These are phyloP conservation scores for Chaetothyriales sp. DNA, from an alignment of 2,329 filamentous ascomycete species.

Conservation along the genomic window DNA sequence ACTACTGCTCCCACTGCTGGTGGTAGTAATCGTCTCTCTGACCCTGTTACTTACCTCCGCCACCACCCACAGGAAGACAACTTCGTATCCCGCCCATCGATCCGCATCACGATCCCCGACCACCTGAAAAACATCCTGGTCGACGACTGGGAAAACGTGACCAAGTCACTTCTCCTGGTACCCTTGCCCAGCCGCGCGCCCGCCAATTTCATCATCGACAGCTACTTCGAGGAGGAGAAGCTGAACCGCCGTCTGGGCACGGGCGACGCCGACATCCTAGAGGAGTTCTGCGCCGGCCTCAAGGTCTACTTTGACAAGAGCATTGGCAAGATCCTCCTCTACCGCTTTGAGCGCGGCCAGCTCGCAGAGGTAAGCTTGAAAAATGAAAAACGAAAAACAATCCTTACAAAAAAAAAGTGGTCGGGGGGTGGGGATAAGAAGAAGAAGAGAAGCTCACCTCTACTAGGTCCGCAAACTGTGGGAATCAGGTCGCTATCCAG, in stretches of 20 bases:
- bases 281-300: constrained; percentile 74
- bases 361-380: constrained; percentile 43
- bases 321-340: constrained; percentile 75
- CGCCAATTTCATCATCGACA: constrained; percentile 61
- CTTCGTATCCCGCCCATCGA: constrained; percentile 69
- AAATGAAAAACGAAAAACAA: too few relatives aligned
- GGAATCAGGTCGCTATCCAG: constrained; percentile 44
- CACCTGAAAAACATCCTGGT: constrained; percentile 82
- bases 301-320: constrained; percentile 90
- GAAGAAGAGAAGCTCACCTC: too few relatives aligned
- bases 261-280: constrained; percentile 67
- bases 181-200: constrained; percentile 64
- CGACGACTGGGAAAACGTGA: constrained; percentile 98
- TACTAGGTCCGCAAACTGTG: constrained; percentile 54
- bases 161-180: constrained; percentile 83
- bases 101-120: constrained; percentile 76
- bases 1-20: too few relatives aligned
- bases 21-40: too few relatives aligned
- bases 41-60: background rate
- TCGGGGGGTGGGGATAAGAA: too few relatives aligned
- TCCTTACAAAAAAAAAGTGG: too few relatives aligned
- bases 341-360: constrained; percentile 84
- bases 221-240: constrained; percentile 59
- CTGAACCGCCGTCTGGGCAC: constrained; percentile 50
- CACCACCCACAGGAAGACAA: constrained; percentile 56